phyloP scores from a whole-genome alignment of 2,329 filamentous ascomycete species.

The Paraphoma sp. region DNA sequence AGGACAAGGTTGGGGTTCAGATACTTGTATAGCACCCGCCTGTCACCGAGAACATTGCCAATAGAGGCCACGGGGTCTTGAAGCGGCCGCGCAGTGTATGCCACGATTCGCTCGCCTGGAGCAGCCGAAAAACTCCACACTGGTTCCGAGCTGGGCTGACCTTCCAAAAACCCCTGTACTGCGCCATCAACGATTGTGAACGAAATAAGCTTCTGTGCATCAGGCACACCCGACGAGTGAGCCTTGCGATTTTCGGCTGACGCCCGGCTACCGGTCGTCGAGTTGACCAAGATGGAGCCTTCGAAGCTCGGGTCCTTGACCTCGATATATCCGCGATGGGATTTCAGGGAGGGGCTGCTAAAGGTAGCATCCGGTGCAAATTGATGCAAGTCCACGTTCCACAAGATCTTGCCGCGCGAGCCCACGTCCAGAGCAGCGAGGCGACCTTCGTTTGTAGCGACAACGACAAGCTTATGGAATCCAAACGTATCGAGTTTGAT shows the following conservation, averaged over 20 bases:
- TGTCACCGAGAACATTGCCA: conserved; percentile 88
- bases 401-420: conserved; percentile 74
- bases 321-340: conserved; percentile 43
- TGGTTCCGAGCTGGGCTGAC: conserved; percentile 28
- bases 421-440: conserved; percentile 82
- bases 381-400: conserved; percentile 72
- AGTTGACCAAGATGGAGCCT: conserved; percentile 39
- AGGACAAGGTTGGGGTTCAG: conserved; percentile 86
- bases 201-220: conserved; percentile 35
- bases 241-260: conserved; percentile 23
- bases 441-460: conserved; percentile 80
- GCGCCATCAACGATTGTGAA: conserved; percentile 42
- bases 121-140: conserved; percentile 77
- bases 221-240: conserved; percentile 13
- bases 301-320: conserved; percentile 33
- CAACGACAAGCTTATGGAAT: conserved; percentile 82
- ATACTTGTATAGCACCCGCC: conserved; percentile 97
- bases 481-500: conserved; percentile 79
- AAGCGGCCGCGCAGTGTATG: conserved; percentile 70
- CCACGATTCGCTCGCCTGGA: conserved; percentile 70
- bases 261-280: conserved; percentile 38
- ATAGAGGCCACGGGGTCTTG: conserved; percentile 94
- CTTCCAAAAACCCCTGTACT: conserved; percentile 39
- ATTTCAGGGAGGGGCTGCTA: conserved; percentile 61
- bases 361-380: conserved; percentile 64